Conservation (phyloP, 2,329 filamentous ascomycete genomes). For the Trichoderma oligosporum region DNA sequence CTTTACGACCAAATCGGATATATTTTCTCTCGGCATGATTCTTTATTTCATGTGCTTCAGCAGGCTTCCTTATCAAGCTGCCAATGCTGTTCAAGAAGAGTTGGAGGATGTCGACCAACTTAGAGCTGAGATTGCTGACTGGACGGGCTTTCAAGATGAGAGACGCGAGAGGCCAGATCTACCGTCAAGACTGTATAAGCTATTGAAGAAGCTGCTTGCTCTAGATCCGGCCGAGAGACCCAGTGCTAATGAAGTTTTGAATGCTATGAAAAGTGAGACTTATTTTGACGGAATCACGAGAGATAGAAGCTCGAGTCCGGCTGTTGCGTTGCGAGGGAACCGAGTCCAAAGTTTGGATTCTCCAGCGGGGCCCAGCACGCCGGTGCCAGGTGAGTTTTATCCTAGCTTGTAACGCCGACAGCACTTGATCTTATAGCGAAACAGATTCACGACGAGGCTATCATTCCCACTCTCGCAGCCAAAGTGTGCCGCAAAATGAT, state of each 20-base stretch:
- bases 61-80: constrained; percentile 76
- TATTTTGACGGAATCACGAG: constrained; percentile 42
- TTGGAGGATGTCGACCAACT: constrained; percentile 85
- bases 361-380: constrained; percentile 47
- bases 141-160: constrained; percentile 82
- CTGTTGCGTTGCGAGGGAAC: constrained; percentile 40
- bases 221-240: constrained; percentile 74
- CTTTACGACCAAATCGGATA: constrained; percentile 94
- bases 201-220: constrained; percentile 76
- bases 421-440: constrained; percentile 30
- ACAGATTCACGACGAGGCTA: constrained; percentile 31
- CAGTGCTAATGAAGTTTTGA: constrained; percentile 78
- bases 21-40: constrained; percentile 99
- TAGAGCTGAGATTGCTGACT: constrained; percentile 78
- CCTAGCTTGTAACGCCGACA: constrained; percentile 21
- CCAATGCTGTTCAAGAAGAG: constrained; percentile 84
- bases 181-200: constrained; percentile 78
- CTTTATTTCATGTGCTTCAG: constrained; percentile 97
- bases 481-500: constrained; percentile 8
- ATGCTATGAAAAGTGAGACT: constrained; percentile 68
- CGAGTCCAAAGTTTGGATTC: constrained; percentile 56
- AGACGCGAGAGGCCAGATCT: constrained; percentile 73
- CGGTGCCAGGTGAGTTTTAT: constrained; percentile 41
- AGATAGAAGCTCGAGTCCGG: constrained; percentile 34
- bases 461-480: constrained; percentile 21